phyloP scores from a whole-genome alignment of 768 basidiomycete genomes.

The Trametes cingulata region DNA sequence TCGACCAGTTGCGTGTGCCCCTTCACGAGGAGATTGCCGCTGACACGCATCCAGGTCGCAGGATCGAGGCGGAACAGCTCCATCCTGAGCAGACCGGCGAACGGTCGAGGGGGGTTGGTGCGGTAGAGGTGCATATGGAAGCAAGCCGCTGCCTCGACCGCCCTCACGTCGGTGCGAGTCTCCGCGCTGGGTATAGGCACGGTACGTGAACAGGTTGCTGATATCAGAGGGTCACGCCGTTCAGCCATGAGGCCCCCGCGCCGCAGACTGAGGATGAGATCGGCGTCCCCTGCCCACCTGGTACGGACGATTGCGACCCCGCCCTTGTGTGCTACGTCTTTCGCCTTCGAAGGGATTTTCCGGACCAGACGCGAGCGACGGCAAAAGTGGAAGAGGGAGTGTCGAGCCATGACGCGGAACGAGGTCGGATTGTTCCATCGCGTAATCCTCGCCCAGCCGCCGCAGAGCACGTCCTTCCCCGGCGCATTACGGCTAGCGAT shows the following conservation, averaged over 20 bases:
- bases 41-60: conserved; percentile 42
- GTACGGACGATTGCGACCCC: conserved; percentile 51
- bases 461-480: conserved; percentile 33
- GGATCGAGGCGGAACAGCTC: conserved; percentile 54
- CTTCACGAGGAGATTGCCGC: conserved; percentile 48
- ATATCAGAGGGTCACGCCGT: conserved; percentile 45
- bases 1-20: conserved; percentile 49
- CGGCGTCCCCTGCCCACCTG: conserved; percentile 43
- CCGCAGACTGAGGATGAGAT: conserved; percentile 51
- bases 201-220: conserved; percentile 37
- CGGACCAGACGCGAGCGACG: conserved; percentile 46
- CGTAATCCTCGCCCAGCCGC: conserved; percentile 56
- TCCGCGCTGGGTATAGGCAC: conserved; percentile 41
- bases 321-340: conserved; percentile 36
- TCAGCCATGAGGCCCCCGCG: conserved; percentile 44
- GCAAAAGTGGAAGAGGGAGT: conserved; percentile 47
- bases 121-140: conserved; percentile 61
- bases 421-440: conserved; percentile 57
- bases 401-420: conserved; percentile 55
- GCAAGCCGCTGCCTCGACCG: conserved; percentile 55
- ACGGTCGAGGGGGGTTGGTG: conserved; percentile 47
- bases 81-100: conserved; percentile 50
- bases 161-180: conserved; percentile 37
- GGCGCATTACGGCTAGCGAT: conserved; percentile 45
- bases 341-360: conserved; percentile 36